These are phyloP conservation scores for Acanthochlamys bracteata DNA, from an alignment of 106 monocot genomes.

Conservation along the genomic window DNA sequence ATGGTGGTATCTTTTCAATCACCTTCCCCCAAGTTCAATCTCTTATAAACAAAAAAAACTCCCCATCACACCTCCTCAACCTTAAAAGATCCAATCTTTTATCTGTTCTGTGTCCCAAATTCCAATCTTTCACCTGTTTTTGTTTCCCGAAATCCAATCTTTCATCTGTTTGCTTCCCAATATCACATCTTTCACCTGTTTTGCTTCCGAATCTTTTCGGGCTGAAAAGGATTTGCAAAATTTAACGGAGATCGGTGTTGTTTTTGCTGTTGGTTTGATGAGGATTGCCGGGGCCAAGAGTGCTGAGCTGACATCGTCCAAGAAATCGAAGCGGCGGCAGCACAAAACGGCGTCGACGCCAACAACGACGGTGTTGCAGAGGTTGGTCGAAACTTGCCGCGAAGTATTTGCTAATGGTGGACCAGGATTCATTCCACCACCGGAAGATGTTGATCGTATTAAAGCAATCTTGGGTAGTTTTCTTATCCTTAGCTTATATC, in stretches of 20 bases:
- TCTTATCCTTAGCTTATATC: background rate
- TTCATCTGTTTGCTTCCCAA: too few species aligned
- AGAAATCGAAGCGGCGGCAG: slow-evolving; percentile 30
- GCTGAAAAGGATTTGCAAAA: too few species aligned
- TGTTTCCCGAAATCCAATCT: background rate
- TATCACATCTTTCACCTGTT: too few species aligned
- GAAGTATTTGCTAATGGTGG: slow-evolving; percentile 53
- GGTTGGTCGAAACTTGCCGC: slow-evolving; percentile 55
- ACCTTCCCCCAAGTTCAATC: background rate
- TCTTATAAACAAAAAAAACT: background rate
- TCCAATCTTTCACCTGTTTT: background rate
- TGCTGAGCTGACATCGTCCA: slow-evolving; percentile 11
- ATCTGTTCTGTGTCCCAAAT: background rate
- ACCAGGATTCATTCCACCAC: slow-evolving; percentile 48
- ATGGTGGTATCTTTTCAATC: background rate
- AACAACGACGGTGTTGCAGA: slow-evolving; percentile 37
- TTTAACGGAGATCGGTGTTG: background rate
- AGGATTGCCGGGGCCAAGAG: background rate
- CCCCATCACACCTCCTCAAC: background rate
- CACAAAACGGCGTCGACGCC: slow-evolving; percentile 9
- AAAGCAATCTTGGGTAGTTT: slow-evolving; percentile 48
- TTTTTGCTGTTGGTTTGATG: slow-evolving; percentile 1
- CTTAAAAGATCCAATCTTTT: background rate
- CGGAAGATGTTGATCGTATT: slow-evolving; percentile 34
- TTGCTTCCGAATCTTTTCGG: too few species aligned